phyloP scores from a whole-genome alignment of 768 basidiomycete genomes.

The Omphalotus guepiniiformis region DNA sequence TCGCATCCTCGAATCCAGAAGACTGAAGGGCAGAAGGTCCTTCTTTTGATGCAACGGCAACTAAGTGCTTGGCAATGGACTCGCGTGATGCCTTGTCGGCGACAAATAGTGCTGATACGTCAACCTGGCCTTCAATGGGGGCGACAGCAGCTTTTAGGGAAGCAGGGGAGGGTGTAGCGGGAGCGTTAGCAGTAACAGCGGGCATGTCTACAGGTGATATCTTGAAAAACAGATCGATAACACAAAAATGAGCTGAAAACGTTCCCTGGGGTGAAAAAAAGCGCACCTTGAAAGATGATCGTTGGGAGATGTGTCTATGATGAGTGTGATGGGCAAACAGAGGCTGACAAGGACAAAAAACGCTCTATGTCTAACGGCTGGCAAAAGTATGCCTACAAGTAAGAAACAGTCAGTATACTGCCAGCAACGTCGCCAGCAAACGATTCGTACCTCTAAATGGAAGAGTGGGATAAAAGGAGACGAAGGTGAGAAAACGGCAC shows the following conservation, averaged over 20 bases:
- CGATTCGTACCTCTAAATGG: constrained; percentile 29
- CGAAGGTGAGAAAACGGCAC: constrained; percentile 24
- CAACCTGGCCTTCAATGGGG: constrained; percentile 58
- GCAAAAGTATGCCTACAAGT: constrained; percentile 30
- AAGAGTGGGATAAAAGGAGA: constrained; percentile 27
- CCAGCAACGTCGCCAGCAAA: constrained; percentile 5
- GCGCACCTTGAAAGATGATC: constrained; percentile 41
- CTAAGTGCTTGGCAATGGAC: constrained; percentile 64
- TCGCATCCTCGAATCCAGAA: constrained; percentile 66
- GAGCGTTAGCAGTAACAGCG: constrained; percentile 64
- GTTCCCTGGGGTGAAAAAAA: background rate
- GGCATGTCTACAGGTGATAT: constrained; percentile 62
- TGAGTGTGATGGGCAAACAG: constrained; percentile 38
- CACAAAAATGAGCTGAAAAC: background rate
- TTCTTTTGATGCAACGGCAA: constrained; percentile 74
- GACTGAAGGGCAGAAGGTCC: constrained; percentile 74
- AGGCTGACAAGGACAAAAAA: constrained; percentile 57
- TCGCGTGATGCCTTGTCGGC: constrained; percentile 82
- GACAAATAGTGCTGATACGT: constrained; percentile 73
- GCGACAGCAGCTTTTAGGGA: constrained; percentile 62
- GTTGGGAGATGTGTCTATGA: constrained; percentile 32
- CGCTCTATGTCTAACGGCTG: constrained; percentile 56
- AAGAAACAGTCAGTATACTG: background rate
- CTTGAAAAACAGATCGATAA: constrained; percentile 29
- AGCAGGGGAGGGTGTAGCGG: constrained; percentile 53